Percentiles rank a stretch among this genome's conserved stretches.
Evolutionary conservation across 2,329 filamentous ascomycete species (phyloP).

Genomic region (Emericellopsis atlantica): DNA sequence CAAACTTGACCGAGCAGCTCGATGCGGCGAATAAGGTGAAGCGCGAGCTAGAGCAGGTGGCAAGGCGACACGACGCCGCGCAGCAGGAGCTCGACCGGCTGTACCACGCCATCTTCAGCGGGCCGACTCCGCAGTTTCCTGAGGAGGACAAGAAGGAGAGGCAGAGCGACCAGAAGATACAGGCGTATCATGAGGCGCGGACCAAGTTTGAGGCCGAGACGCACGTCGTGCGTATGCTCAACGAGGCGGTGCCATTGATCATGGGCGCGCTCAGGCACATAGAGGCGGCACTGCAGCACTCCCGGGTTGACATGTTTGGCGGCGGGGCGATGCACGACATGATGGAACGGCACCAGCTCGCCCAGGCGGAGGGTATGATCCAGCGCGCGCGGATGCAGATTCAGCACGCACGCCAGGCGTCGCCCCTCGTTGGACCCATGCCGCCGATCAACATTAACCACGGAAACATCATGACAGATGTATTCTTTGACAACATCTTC

Average conservation of each 20-base stretch:
- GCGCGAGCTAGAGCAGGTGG: constrained; percentile 19
- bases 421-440: constrained; percentile 24
- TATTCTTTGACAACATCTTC: constrained; percentile 44
- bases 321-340: constrained; percentile 34
- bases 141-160: constrained; percentile 37
- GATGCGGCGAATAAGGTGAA: constrained; percentile 22
- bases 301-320: constrained; percentile 34
- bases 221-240: constrained; percentile 25
- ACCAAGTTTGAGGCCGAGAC: constrained; percentile 23
- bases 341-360: constrained; percentile 39
- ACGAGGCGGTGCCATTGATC: constrained; percentile 9
- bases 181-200: constrained; percentile 23
- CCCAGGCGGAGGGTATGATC: neutral
- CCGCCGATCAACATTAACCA: constrained; percentile 21
- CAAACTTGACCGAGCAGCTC: constrained; percentile 24
- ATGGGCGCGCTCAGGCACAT: constrained; percentile 26
- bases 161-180: constrained; percentile 17
- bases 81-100: constrained; percentile 35
- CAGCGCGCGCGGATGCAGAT: neutral
- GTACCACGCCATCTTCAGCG: constrained; percentile 33
- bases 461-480: constrained; percentile 32
- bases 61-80: constrained; percentile 21
- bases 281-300: constrained; percentile 9
- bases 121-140: constrained; percentile 36
- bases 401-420: constrained; percentile 2